These are phyloP conservation scores for Ascochyta rabiei DNA, from an alignment of 2,329 filamentous ascomycete genomes.

Conservation along the genomic window DNA sequence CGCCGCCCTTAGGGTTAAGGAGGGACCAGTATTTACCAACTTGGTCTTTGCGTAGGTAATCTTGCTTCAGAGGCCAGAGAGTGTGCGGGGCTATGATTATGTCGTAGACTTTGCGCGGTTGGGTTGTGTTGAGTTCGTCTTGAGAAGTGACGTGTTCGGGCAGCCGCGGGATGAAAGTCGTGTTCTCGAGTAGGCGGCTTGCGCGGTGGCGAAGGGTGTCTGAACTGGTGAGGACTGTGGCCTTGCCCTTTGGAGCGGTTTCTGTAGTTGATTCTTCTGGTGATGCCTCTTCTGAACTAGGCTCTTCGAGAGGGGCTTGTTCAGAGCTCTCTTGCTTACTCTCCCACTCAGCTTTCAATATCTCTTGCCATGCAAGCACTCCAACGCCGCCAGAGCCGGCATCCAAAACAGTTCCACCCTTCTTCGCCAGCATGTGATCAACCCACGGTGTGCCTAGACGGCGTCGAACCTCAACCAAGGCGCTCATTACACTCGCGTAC, in stretches of 20 bases:
- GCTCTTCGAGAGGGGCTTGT: constrained; percentile 12
- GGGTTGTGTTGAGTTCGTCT: constrained; percentile 45
- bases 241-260: constrained; percentile 67
- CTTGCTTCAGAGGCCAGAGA: constrained; percentile 76
- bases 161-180: constrained; percentile 88
- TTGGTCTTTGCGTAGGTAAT: constrained; percentile 76
- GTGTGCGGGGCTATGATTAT: constrained; percentile 88
- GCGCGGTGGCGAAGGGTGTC: constrained; percentile 76
- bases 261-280: constrained; percentile 22
- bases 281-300: constrained; percentile 23
- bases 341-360: constrained; percentile 82
- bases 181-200: constrained; percentile 80
- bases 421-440: constrained; percentile 65
- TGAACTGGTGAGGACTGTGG: constrained; percentile 80
- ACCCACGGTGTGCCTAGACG: constrained; percentile 75
- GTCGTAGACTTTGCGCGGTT: constrained; percentile 78
- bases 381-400: constrained; percentile 76
- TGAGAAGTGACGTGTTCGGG: constrained; percentile 80
- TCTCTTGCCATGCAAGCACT: constrained; percentile 75
- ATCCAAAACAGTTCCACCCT: constrained; percentile 72
- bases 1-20: constrained; percentile 80
- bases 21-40: constrained; percentile 90
- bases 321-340: constrained; percentile 58
- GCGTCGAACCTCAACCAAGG: constrained; percentile 75
- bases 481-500: constrained; percentile 71